Conservation (phyloP, 129 eudicot genomes). For the Chrysanthemum seticuspe region DNA sequence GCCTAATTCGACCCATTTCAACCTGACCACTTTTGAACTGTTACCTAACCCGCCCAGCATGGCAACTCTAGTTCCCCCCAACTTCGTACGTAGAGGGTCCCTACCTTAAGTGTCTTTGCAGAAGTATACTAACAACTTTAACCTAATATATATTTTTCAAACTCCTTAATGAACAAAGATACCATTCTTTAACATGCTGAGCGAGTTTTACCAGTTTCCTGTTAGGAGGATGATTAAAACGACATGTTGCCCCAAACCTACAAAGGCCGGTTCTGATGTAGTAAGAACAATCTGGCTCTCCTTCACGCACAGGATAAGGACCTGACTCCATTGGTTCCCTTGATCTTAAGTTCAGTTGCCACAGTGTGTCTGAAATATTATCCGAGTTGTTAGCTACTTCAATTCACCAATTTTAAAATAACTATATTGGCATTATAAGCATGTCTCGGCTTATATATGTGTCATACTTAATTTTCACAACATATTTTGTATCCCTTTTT, state of each 20-base stretch:
- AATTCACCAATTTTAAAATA: constrained; percentile 4
- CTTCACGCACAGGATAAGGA: constrained; percentile 86
- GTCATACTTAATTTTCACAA: not conserved
- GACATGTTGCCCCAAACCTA: constrained; percentile 87
- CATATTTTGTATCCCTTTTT: not conserved
- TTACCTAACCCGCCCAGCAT: no score
- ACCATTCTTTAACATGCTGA: not conserved
- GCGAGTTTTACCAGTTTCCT: constrained; percentile 66
- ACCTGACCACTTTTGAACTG: no score
- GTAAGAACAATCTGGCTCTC: constrained; percentile 93
- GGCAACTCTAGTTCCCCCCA: no score
- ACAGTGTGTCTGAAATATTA: constrained; percentile 66
- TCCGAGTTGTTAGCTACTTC: constrained; percentile 23
- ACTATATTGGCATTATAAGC: not conserved
- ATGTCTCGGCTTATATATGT: not conserved
- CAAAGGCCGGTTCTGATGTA: constrained; percentile 95
- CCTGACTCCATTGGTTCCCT: constrained; percentile 77
- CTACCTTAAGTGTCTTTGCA: no score
- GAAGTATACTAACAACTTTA: no score
- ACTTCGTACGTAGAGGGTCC: no score
- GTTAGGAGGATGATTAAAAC: constrained; percentile 96
- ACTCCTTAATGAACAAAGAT: constrained; percentile 8
- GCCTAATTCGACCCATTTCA: no score
- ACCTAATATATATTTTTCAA: not conserved
- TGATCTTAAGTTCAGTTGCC: constrained; percentile 81